Evolutionary conservation across 2,329 filamentous ascomycete genomes (phyloP).

Genomic region (Penicillium vulpinum): DNA sequence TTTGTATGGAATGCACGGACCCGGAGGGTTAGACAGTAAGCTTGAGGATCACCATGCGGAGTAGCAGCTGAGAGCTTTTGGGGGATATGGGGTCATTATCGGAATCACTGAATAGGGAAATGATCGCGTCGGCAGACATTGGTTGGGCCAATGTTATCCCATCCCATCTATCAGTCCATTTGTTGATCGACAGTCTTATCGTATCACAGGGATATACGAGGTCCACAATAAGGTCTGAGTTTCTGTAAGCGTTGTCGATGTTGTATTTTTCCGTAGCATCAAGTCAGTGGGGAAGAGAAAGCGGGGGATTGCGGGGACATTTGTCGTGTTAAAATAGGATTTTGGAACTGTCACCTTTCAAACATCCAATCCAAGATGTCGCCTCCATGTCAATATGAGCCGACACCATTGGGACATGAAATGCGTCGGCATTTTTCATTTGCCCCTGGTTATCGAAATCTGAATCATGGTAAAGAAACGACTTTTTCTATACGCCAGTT

Average conservation of each 20-base stretch:
- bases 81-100: neutral
- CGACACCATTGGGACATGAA: slow-evolving; percentile 47
- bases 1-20: neutral
- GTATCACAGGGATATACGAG: slow-evolving; percentile 6
- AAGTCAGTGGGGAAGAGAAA: neutral
- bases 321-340: neutral
- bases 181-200: slow-evolving; percentile 3
- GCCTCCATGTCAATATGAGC: neutral
- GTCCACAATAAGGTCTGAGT: no score
- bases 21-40: neutral
- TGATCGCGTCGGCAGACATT: neutral
- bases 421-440: slow-evolving; percentile 65
- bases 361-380: neutral
- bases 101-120: neutral
- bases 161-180: neutral
- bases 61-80: neutral
- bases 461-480: slow-evolving; percentile 66
- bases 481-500: neutral
- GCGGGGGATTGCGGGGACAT: neutral
- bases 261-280: slow-evolving; percentile 16
- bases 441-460: slow-evolving; percentile 62
- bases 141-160: neutral
- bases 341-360: neutral
- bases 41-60: neutral
- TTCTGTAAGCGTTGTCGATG: neutral